These are phyloP conservation scores for Mycosphaerella sp. DNA, from an alignment of 2,329 filamentous ascomycete species.

Conservation along the genomic window DNA sequence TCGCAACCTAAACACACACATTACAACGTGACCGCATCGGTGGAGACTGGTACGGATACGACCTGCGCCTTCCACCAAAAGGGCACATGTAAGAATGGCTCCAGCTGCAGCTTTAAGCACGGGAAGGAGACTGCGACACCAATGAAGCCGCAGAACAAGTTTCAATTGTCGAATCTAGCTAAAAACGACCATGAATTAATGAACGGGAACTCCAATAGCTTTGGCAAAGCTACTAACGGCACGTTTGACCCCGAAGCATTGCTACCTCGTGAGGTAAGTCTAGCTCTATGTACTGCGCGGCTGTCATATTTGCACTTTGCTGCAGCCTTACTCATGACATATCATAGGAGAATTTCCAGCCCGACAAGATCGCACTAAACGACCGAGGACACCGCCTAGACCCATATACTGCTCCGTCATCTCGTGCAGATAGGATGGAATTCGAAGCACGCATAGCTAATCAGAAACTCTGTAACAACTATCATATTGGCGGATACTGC, in stretches of 20 bases:
- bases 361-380: constrained; percentile 43
- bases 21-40: neutral
- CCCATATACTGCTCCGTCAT: constrained; percentile 36
- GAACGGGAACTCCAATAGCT: constrained; percentile 1
- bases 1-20: neutral
- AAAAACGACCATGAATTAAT: constrained; percentile 23
- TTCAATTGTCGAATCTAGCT: constrained; percentile 11
- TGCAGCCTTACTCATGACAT: neutral
- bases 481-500: constrained; percentile 37
- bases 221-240: neutral
- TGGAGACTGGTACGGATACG: neutral
- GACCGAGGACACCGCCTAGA: constrained; percentile 46
- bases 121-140: constrained; percentile 12
- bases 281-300: neutral
- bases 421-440: constrained; percentile 34
- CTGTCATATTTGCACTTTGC: neutral
- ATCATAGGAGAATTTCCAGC: constrained; percentile 19
- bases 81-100: constrained; percentile 31
- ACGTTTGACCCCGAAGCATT: neutral
- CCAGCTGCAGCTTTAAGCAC: constrained; percentile 27
- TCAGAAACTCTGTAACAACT: constrained; percentile 47
- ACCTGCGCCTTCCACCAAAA: constrained; percentile 28
- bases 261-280: constrained; percentile 5
- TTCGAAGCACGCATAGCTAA: constrained; percentile 38
- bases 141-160: constrained; percentile 6